Evolutionary conservation across 2,329 filamentous ascomycete genomes (phyloP).

Genomic region (Pseudocercospora cruenta): DNA sequence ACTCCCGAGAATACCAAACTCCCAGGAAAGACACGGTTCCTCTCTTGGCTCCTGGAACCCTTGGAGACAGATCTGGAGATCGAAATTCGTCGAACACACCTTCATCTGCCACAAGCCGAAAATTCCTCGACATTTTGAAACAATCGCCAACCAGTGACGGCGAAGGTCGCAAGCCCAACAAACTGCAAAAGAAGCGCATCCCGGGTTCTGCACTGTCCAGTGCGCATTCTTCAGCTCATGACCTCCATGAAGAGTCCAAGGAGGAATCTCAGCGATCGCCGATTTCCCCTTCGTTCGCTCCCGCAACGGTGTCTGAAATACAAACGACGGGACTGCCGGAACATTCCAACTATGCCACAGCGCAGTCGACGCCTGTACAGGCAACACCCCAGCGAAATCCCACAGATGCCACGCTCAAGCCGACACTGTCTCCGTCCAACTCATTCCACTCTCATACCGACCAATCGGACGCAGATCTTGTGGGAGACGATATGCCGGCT

Average conservation of each 20-base stretch:
- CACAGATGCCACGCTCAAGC: constrained; percentile 60
- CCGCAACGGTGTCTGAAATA: neutral
- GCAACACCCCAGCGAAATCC: constrained; percentile 77
- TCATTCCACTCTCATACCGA: constrained; percentile 81
- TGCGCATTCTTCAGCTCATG: constrained; percentile 86
- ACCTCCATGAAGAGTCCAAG: constrained; percentile 47
- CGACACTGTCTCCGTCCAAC: constrained; percentile 72
- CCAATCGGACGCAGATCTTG: constrained; percentile 76
- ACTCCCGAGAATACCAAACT: constrained; percentile 36
- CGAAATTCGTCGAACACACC: constrained; percentile 35
- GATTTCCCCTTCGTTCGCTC: constrained; percentile 23
- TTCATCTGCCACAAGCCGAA: constrained; percentile 34
- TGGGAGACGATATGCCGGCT: constrained; percentile 59
- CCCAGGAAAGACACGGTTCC: constrained; percentile 43
- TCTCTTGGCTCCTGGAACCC: constrained; percentile 36
- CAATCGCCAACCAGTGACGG: constrained; percentile 64
- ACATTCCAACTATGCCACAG: constrained; percentile 49
- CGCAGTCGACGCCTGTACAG: constrained; percentile 62
- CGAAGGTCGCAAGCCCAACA: constrained; percentile 73
- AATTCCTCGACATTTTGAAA: constrained; percentile 69
- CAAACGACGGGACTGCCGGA: constrained; percentile 19
- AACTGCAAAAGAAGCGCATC: constrained; percentile 85
- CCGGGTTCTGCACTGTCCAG: constrained; percentile 79
- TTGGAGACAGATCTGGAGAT: constrained; percentile 30
- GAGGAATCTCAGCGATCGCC: constrained; percentile 36